These are phyloP conservation scores for Stevia rebaudiana DNA, from an alignment of 140 eudicot species.

Conservation along the genomic window DNA sequence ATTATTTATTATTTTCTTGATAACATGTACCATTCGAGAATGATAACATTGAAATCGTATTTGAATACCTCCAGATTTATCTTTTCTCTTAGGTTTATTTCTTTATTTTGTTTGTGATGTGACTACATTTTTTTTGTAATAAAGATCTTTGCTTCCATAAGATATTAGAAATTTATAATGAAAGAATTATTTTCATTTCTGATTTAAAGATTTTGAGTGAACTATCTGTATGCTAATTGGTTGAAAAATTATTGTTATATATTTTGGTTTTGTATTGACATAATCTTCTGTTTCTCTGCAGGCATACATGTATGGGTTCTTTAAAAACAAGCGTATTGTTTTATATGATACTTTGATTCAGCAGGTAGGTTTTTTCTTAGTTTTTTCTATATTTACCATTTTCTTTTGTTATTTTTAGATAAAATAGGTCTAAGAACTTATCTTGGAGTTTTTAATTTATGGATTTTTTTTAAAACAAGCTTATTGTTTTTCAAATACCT, in stretches of 20 bases:
- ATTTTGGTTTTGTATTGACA: conserved; percentile 17
- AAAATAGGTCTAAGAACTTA: conserved; percentile 11
- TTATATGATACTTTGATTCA: conserved; percentile 93
- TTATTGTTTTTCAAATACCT: not conserved
- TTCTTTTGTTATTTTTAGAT: no score
- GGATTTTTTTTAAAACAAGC: not conserved
- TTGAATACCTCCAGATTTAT: not conserved
- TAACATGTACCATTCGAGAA: not conserved
- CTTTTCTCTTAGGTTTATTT: not conserved
- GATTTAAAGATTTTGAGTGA: not conserved
- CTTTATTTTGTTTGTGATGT: not conserved
- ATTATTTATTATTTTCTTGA: not conserved
- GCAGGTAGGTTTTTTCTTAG: conserved; percentile 53
- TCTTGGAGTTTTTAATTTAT: not conserved
- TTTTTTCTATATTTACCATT: not conserved
- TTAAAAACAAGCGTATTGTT: conserved; percentile 94
- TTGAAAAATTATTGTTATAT: not conserved
- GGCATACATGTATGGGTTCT: conserved; percentile 99
- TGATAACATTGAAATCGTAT: not conserved
- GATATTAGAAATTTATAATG: not conserved
- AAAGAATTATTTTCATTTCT: not conserved
- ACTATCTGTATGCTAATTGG: not conserved
- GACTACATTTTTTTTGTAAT: not conserved
- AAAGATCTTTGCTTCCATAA: not conserved
- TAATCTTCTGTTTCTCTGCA: conserved; percentile 34